Evolutionary conservation across 441 rosid species (phyloP), one percentile per base, ranked within the genome.

Genomic region (Erodium moschatum): DNA sequence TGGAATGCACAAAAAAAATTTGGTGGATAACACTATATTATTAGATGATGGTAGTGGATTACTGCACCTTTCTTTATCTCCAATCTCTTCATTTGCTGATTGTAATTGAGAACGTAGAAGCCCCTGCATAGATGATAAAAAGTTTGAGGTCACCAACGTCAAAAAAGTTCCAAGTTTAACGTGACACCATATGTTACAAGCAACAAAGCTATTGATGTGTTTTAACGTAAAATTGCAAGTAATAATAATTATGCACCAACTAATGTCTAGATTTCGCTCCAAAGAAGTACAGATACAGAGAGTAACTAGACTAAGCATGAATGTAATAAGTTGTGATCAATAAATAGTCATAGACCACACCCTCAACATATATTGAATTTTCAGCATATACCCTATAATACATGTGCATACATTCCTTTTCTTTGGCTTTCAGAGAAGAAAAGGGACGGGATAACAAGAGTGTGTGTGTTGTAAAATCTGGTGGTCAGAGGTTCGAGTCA

Each of bases 71-170:
- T 81, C 83, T 83, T 84, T 87, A 71, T 70, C 78, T 71, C 85
- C 97, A 69, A 81, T 74, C 62, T 95, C 96, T 76, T 90, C 96
- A 85, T 90, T 82, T 79, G 94, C 97, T 69, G 96, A 80, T 70
- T 90, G 91, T 67, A 95, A 87, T 77, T 89, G 97, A 69, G 95
- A 85, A 15, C 97, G 90, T 65, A 92, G 81, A 73, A 81, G 82
- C 64, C 93, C 98, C 98, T 95, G 83, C 72, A 75, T 72, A 67
- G 82, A 46, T 27, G 69, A 66, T 68, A 63, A 68, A 75, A 3
- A 29, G 54, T 70, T 18, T 67, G 33, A 31, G 46, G 66, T 29
- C 15, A 64, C 48, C 29, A 72, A 77, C 19, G 1, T 67, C 8
- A 44, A 52, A 33, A 16, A 68, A 64, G 63, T 44, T 7, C 20